These are phyloP conservation scores for Rhodotorula sp. DNA, from an alignment of 1,284 basidiomycete genomes.

Conservation along the genomic window DNA sequence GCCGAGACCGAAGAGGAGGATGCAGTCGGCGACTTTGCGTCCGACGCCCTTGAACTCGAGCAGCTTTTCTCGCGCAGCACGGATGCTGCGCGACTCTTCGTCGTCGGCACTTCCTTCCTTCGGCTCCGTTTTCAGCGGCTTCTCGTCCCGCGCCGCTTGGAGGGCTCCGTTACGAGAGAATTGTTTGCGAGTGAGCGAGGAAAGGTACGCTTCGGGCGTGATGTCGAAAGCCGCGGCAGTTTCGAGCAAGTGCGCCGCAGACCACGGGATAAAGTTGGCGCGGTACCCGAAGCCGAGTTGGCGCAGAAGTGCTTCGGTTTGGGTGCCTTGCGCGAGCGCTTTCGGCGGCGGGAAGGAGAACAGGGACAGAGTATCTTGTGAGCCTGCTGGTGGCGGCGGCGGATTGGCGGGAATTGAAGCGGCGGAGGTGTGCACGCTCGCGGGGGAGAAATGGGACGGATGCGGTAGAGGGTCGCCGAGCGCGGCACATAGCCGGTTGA, in stretches of 20 bases:
- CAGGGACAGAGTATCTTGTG: conserved; percentile 52
- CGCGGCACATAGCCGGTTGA: conserved; percentile 55
- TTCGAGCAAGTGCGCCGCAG: conserved; percentile 67
- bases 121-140: neutral
- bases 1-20: conserved; percentile 91
- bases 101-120: neutral
- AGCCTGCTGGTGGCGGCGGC: conserved; percentile 21
- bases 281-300: conserved; percentile 93
- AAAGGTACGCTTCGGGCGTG: conserved; percentile 48
- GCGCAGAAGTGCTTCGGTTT: conserved; percentile 69
- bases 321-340: conserved; percentile 59
- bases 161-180: neutral
- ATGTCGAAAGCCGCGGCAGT: conserved; percentile 51
- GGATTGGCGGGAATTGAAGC: conserved; percentile 50
- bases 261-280: conserved; percentile 81
- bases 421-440: conserved; percentile 4
- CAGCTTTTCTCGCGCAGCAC: conserved; percentile 66
- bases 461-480: conserved; percentile 42
- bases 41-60: conserved; percentile 86
- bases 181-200: conserved; percentile 26
- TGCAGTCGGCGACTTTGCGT: conserved; percentile 92
- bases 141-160: neutral
- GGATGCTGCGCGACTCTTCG: neutral
- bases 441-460: conserved; percentile 33
- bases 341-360: conserved; percentile 83